Evolutionary conservation across 306 rosid species (phyloP).

Genomic region (Vigna radiata): DNA sequence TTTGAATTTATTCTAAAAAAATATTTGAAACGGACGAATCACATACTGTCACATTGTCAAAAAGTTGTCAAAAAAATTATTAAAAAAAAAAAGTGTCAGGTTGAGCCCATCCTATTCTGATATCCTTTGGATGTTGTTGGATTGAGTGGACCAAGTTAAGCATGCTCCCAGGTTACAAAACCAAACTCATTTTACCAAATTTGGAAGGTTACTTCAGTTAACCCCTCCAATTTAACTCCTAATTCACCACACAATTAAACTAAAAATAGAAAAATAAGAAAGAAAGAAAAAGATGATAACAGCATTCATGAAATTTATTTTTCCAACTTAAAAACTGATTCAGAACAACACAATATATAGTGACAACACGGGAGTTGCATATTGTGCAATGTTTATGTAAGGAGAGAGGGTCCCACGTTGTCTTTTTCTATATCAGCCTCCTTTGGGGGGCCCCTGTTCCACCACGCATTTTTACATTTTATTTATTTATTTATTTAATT

Average conservation of each 20-base stretch:
- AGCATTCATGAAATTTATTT: no score
- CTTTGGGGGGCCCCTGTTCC: conserved; percentile 24
- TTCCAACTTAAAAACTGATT: no score
- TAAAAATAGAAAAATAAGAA: no score
- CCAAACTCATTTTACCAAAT: neutral
- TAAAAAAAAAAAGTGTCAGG: neutral
- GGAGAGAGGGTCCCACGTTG: conserved; percentile 27
- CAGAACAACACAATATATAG: conserved; percentile 24
- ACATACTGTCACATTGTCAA: no score
- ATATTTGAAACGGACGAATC: no score
- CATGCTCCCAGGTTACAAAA: neutral
- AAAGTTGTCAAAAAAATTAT: no score
- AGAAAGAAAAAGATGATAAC: no score
- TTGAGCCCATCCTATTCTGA: neutral
- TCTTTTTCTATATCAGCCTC: conserved; percentile 32
- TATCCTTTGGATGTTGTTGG: neutral
- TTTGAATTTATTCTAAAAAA: no score
- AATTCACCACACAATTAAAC: neutral
- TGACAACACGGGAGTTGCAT: conserved; percentile 41
- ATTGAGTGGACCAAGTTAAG: neutral
- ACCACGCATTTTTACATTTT: neutral
- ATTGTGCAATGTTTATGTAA: conserved; percentile 39
- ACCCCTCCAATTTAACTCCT: neutral
- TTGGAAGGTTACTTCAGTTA: neutral
- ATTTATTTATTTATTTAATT: neutral